Conservation (phyloP, 1,139 yeast genomes). For the Pichia sp. region DNA sequence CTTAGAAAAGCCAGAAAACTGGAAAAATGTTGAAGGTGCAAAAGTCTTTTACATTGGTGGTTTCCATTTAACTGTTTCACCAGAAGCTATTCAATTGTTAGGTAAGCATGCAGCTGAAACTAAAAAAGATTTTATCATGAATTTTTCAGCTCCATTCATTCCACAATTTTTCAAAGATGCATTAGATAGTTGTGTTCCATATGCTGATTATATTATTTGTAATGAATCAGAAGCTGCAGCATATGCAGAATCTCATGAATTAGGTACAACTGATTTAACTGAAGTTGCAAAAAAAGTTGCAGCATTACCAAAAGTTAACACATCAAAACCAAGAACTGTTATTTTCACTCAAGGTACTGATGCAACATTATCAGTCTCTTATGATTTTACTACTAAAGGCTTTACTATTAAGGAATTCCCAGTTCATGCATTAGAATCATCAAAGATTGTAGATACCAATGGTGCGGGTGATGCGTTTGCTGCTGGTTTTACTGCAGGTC, state of each 20-base stretch:
- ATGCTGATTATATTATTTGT: slow-evolving; percentile 88
- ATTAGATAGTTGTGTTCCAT: slow-evolving; percentile 71
- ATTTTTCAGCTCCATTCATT: slow-evolving; percentile 95
- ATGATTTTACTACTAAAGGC: slow-evolving; percentile 41
- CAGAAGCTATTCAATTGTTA: slow-evolving; percentile 82
- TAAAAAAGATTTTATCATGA: slow-evolving; percentile 78
- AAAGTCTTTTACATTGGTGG: slow-evolving; percentile 90
- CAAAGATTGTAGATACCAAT: slow-evolving; percentile 80
- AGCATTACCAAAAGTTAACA: slow-evolving; percentile 68
- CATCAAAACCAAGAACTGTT: slow-evolving; percentile 69
- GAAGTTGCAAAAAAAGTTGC: slow-evolving; percentile 82
- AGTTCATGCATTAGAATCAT: slow-evolving; percentile 63
- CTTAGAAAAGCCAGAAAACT: slow-evolving; percentile 82
- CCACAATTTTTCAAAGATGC: slow-evolving; percentile 93
- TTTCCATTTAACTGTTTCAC: slow-evolving; percentile 95
- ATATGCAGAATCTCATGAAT: slow-evolving; percentile 78
- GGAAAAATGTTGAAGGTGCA: slow-evolving; percentile 79
- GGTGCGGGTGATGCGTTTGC: slow-evolving; percentile 99
- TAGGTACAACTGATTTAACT: slow-evolving; percentile 54
- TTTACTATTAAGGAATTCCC: slow-evolving; percentile 48
- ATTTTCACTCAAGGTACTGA: slow-evolving; percentile 90
- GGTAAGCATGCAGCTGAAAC: slow-evolving; percentile 87
- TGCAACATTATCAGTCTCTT: slow-evolving; percentile 71
- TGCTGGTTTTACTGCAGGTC: slow-evolving; percentile 90
- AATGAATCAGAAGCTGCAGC: slow-evolving; percentile 97